Evolutionary conservation across 129 eudicot species (phyloP).

Genomic region (Arctium minus): DNA sequence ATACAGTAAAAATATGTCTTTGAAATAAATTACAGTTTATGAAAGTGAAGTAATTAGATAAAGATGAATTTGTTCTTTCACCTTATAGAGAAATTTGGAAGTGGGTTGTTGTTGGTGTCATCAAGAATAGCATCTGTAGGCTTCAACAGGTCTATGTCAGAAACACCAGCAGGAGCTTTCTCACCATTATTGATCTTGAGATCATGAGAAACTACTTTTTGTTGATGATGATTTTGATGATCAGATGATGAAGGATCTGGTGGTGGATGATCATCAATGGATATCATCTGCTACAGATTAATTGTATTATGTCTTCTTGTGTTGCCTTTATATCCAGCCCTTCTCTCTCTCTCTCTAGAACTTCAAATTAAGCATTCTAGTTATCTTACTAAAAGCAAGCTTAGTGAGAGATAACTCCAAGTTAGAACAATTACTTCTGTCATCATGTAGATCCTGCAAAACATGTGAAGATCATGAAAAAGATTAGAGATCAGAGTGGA

Average conservation of each 20-base stretch:
- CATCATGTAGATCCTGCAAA: constrained; percentile 43
- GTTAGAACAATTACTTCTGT: constrained; percentile 21
- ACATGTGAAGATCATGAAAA: constrained; percentile 25
- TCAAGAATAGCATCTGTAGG: constrained; percentile 18
- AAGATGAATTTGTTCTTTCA: constrained; percentile 12
- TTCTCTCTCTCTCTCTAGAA: not conserved
- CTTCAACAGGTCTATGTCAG: constrained; percentile 19
- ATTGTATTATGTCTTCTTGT: constrained; percentile 14
- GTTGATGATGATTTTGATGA: not conserved
- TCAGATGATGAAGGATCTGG: constrained; percentile 28
- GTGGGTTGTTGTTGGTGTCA: constrained; percentile 25
- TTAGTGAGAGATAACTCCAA: constrained; percentile 13
- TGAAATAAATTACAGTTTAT: not conserved
- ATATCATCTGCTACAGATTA: constrained; percentile 60
- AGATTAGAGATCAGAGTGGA: constrained; percentile 6
- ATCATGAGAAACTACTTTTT: constrained; percentile 1
- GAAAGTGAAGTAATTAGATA: not conserved
- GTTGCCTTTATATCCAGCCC: not conserved
- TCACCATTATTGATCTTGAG: constrained; percentile 29
- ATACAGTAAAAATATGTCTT: constrained; percentile 5
- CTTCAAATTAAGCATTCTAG: not conserved
- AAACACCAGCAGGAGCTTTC: constrained; percentile 32
- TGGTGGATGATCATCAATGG: constrained; percentile 64
- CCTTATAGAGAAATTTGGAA: constrained; percentile 57
- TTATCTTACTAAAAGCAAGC: not conserved